Conservation (phyloP, 495 filamentous ascomycete genomes). For the Chaetomium fimeti region DNA sequence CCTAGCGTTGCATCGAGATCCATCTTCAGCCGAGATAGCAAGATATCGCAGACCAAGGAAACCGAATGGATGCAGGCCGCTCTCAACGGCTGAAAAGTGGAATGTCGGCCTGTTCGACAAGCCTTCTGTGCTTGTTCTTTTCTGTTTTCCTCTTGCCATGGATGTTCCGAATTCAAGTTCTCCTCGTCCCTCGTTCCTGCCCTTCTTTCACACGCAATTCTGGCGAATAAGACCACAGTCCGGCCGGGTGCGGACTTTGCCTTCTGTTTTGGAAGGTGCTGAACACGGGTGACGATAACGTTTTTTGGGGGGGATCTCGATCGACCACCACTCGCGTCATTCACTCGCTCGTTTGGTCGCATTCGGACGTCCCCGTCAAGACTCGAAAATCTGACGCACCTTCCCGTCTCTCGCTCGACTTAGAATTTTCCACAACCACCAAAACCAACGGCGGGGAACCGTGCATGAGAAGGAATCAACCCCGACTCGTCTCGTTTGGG, state of each 20-base stretch:
- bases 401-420: not conserved
- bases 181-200: not conserved
- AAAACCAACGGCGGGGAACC: not conserved
- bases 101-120: not conserved
- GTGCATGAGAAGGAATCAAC: constrained; percentile 7
- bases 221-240: not conserved
- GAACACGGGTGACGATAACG: not conserved
- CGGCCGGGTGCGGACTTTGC: not conserved
- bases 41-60: constrained; percentile 15
- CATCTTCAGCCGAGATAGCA: constrained; percentile 7
- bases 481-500: not conserved
- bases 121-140: not conserved
- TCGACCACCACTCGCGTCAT: not conserved
- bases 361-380: constrained; percentile 8
- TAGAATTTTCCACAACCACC: not conserved
- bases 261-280: not conserved
- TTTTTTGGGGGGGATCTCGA: not conserved
- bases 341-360: constrained; percentile 7
- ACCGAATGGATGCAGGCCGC: not conserved
- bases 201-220: not conserved
- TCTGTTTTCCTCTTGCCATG: not conserved
- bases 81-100: not conserved
- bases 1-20: constrained; percentile 12
- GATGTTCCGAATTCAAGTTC: not conserved
- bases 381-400: not conserved